Percentiles rank a stretch among this genome's conserved stretches.
Evolutionary conservation across 805 yeast species (phyloP).

Genomic region (Metschnikowia borealis): DNA sequence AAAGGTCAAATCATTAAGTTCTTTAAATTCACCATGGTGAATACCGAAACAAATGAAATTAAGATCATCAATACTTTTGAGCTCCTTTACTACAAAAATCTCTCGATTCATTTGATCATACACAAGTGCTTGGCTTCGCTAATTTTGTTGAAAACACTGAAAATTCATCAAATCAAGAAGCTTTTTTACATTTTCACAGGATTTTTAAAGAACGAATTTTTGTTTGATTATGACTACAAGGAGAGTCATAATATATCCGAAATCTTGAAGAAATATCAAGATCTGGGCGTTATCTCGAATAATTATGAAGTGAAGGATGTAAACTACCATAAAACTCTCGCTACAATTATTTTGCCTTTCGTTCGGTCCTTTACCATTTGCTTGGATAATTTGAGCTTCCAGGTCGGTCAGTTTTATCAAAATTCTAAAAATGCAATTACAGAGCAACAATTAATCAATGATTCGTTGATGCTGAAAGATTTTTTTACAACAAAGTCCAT

Average conservation of each 20-base stretch:
- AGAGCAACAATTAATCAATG: slow-evolving; percentile 24
- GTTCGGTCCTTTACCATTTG: slow-evolving; percentile 31
- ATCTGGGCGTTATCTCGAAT: slow-evolving; percentile 16
- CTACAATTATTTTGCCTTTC: slow-evolving; percentile 32
- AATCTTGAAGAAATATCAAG: slow-evolving; percentile 21
- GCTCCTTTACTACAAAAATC: slow-evolving; percentile 55
- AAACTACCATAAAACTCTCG: slow-evolving; percentile 22
- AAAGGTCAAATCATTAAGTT: slow-evolving; percentile 25
- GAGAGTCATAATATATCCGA: slow-evolving; percentile 24
- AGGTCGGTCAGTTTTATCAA: slow-evolving; percentile 9
- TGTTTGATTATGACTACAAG: slow-evolving; percentile 39
- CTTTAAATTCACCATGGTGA: slow-evolving; percentile 15
- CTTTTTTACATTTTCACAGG: slow-evolving; percentile 34
- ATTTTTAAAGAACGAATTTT: slow-evolving; percentile 38
- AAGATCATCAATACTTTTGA: slow-evolving; percentile 49
- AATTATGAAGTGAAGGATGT: slow-evolving; percentile 21
- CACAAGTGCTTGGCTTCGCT: slow-evolving; percentile 47
- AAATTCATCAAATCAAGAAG: slow-evolving; percentile 20
- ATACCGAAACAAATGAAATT: slow-evolving; percentile 11
- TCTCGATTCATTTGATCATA: slow-evolving; percentile 51
- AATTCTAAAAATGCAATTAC: slow-evolving; percentile 12
- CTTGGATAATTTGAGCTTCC: slow-evolving; percentile 18
- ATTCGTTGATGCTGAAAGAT: slow-evolving; percentile 20
- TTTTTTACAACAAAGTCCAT: slow-evolving; percentile 17
- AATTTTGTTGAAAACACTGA: slow-evolving; percentile 34